Evolutionary conservation across 2,329 filamentous ascomycete species (phyloP), one percentile per base, ranked within the genome.

Genomic region (Phaeosphaeria sp.): DNA sequence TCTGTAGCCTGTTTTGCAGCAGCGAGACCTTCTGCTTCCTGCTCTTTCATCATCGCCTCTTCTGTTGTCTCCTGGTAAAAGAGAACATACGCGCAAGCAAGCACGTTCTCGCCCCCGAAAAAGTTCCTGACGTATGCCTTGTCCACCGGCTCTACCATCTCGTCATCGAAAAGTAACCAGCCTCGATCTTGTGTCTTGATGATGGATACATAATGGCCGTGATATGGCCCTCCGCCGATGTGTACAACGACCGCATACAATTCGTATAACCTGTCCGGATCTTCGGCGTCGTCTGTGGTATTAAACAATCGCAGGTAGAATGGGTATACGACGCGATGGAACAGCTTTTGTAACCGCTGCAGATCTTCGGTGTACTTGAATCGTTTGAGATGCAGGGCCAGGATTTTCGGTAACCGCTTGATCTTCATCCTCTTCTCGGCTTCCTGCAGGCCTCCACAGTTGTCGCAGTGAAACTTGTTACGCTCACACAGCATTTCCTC

Each of bases 371-470:
- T 97, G 74, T 97, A 99, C 80, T 98, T 98, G 83, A 99, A 99
- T 55, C 95, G 88, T 80, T 99, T 99, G 61, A 99, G 80, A 74
- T 99, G 95, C 56, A 99, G 81, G 4, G 95, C 93, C 63, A 99
- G 80, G 58, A 99, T 92, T 72, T 92, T 93, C 3, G 95, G 95
- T 72, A 98, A 80, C 52, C 91, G 87, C 81, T 99, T 98, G 68
- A 99, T 94, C 82, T 98, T 99, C 95, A 99, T 99, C 63, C 95
- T 87, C 82, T 98, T 99, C 78, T 99, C 95, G 0, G 95, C 95
- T 79, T 99, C 95, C 78, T 99, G 95, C 54, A 99, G 81, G 2
- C 95, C 95, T 52, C 95, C 95, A 68, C 95, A 99, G 69, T 93
- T 93, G 75, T 99, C 95, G 79, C 95, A 99, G 74, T 99, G 94